Evolutionary conservation across 495 filamentous ascomycete genomes (phyloP).

Genomic region (Cudoniella acicularis): DNA sequence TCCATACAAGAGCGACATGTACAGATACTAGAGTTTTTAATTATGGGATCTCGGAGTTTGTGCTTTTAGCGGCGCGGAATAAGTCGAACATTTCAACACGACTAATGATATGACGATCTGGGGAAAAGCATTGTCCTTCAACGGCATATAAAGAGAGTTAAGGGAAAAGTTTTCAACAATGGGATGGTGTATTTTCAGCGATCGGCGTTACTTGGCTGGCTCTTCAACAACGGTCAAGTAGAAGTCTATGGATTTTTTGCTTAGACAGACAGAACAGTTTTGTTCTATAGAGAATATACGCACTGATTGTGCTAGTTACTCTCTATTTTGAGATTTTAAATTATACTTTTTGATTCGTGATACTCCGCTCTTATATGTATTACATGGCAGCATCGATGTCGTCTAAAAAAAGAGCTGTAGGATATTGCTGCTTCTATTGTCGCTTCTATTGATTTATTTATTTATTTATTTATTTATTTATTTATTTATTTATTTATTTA

Average conservation of each 20-base stretch:
- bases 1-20: constrained; percentile 86
- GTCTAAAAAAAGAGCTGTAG: too few relatives aligned
- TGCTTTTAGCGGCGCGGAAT: constrained; percentile 10
- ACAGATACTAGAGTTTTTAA: constrained; percentile 39
- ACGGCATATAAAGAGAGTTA: constrained; percentile 41
- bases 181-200: constrained; percentile 27
- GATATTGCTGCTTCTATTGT: too few relatives aligned
- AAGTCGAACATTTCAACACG: constrained; percentile 53
- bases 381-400: too few relatives aligned
- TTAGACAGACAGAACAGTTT: constrained; percentile 19
- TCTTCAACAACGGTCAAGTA: constrained; percentile 36
- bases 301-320: constrained; percentile 6
- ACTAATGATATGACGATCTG: constrained; percentile 59
- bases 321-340: too few relatives aligned
- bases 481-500: too few relatives aligned
- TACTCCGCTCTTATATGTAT: too few relatives aligned
- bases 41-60: constrained; percentile 5
- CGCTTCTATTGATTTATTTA: too few relatives aligned
- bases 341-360: too few relatives aligned
- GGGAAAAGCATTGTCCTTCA: constrained; percentile 56
- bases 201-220: constrained; percentile 32
- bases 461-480: too few relatives aligned
- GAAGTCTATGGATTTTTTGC: constrained; percentile 23
- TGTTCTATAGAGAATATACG: constrained; percentile 14
- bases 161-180: constrained; percentile 31